These are phyloP conservation scores for Colletotrichum spinosum DNA, from an alignment of 2,329 filamentous ascomycete genomes.

Conservation along the genomic window DNA sequence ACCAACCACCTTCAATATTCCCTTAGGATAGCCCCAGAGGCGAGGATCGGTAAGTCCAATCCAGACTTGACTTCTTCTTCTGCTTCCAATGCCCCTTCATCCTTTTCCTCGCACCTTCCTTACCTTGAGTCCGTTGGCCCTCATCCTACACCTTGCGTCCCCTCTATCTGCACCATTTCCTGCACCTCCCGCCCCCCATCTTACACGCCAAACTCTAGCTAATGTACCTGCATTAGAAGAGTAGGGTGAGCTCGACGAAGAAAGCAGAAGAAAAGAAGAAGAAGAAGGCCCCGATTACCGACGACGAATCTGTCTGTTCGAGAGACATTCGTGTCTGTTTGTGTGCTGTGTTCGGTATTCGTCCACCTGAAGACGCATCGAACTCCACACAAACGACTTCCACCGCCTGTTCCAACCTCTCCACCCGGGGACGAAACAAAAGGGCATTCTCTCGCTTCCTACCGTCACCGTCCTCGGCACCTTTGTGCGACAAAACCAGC, in stretches of 20 bases:
- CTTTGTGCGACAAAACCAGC: constrained; percentile 25
- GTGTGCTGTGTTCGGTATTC: constrained; percentile 28
- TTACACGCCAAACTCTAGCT: constrained; percentile 36
- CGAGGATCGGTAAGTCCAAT: constrained; percentile 37
- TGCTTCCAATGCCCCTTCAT: constrained; percentile 36
- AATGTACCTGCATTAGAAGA: constrained; percentile 39
- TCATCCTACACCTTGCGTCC: constrained; percentile 8
- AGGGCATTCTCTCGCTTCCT: constrained; percentile 36
- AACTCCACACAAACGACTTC: constrained; percentile 30
- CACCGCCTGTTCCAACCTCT: constrained; percentile 34
- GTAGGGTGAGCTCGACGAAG: constrained; percentile 36
- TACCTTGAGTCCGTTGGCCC: constrained; percentile 6
- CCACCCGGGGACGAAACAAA: constrained; percentile 25
- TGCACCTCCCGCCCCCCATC: constrained; percentile 28
- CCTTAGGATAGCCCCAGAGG: constrained; percentile 37
- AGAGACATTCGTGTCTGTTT: constrained; percentile 11
- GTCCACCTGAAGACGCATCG: constrained; percentile 24
- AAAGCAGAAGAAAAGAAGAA: constrained; percentile 22
- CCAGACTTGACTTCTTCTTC: constrained; percentile 26
- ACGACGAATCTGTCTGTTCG: constrained; percentile 3
- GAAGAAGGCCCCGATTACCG: constrained; percentile 13
- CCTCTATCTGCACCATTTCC: constrained; percentile 22
- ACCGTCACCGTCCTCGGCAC: constrained; percentile 33
- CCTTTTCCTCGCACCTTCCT: constrained; percentile 10
- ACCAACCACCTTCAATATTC: constrained; percentile 48